Percentiles rank a stretch among this genome's conserved stretches.
Evolutionary conservation across 2,329 filamentous ascomycete genomes (phyloP).

Genomic region (Leptodontidium sp.): DNA sequence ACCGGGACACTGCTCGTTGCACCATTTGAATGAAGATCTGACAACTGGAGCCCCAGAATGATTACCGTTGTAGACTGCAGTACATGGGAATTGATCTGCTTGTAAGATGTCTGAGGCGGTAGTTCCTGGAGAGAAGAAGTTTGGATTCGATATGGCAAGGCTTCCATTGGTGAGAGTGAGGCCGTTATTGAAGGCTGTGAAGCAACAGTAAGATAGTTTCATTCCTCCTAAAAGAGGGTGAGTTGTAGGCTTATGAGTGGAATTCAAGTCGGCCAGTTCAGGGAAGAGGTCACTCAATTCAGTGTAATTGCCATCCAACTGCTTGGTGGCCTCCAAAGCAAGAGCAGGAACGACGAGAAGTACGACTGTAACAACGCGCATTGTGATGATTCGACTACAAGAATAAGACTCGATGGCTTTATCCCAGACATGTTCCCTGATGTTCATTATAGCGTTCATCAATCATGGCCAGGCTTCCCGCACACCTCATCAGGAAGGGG

Average conservation of each 20-base stretch:
- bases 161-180: conserved; percentile 20
- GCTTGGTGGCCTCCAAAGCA: background rate
- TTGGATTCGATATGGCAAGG: conserved; percentile 11
- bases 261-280: conserved; percentile 5
- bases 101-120: background rate
- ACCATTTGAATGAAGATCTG: conserved; percentile 24
- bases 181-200: conserved; percentile 22
- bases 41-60: conserved; percentile 20
- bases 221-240: conserved; percentile 14
- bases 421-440: background rate
- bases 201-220: conserved; percentile 27
- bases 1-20: conserved; percentile 27
- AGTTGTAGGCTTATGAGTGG: background rate
- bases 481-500: background rate
- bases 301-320: background rate
- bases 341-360: background rate
- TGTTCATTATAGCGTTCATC: background rate
- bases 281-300: conserved; percentile 8
- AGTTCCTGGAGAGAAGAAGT: conserved; percentile 1
- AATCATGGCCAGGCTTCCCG: background rate
- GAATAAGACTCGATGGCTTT: background rate
- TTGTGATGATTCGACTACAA: background rate
- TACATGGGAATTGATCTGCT: conserved; percentile 23
- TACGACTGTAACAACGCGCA: background rate
- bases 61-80: conserved; percentile 24